These are phyloP conservation scores for Leccinum subrobustum DNA, from an alignment of 1,284 basidiomycete genomes.

Conservation along the genomic window DNA sequence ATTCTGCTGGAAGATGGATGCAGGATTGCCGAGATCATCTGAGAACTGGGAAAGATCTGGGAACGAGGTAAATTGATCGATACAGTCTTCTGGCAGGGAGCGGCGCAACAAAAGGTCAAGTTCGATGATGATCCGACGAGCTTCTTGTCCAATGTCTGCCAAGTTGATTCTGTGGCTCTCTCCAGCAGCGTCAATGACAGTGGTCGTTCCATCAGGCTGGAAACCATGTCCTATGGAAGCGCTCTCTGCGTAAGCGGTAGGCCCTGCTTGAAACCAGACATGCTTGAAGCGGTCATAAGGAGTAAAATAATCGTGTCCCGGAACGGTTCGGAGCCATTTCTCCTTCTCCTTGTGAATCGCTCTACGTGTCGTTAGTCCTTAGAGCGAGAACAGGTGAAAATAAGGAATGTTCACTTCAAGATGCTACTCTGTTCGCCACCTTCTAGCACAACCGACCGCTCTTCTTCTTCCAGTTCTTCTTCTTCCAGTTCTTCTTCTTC, in stretches of 20 bases:
- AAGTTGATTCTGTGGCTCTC: neutral
- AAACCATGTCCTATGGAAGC: constrained; percentile 1
- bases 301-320: neutral
- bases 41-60: neutral
- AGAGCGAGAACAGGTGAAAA: neutral
- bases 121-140: neutral
- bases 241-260: neutral
- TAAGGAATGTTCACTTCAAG: neutral
- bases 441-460: neutral
- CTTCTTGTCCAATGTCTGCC: neutral
- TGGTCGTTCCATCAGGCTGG: neutral
- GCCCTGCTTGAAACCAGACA: neutral
- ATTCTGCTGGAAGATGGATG: constrained; percentile 1
- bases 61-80: neutral
- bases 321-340: neutral
- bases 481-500: neutral
- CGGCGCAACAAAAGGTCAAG: neutral
- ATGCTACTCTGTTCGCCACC: neutral
- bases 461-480: neutral
- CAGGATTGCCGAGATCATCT: neutral
- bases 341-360: neutral
- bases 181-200: neutral
- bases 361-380: neutral
- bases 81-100: neutral
- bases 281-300: constrained; percentile 6